Evolutionary conservation across 2,329 filamentous ascomycete genomes (phyloP).

Genomic region (Lachnellula arida): DNA sequence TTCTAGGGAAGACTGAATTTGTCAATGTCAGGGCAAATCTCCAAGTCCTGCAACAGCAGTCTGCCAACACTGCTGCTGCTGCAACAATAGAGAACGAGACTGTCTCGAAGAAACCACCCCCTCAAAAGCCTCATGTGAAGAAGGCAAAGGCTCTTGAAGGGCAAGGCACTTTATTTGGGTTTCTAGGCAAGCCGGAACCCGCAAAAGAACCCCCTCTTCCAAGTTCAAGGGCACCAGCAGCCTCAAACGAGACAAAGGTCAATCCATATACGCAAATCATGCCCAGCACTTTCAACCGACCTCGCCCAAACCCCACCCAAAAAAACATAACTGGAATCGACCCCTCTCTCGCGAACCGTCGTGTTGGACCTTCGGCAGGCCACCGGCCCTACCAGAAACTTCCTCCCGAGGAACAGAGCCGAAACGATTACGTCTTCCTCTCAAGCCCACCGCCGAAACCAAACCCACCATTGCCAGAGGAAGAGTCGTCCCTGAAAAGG

Average conservation of each 20-base stretch:
- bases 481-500: slow-evolving; percentile 7
- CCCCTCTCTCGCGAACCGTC: slow-evolving; percentile 21
- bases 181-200: slow-evolving; percentile 25
- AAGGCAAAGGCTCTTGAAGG: slow-evolving; percentile 14
- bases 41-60: slow-evolving; percentile 27
- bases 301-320: not conserved
- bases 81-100: slow-evolving; percentile 6
- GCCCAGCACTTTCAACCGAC: slow-evolving; percentile 6
- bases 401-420: slow-evolving; percentile 6
- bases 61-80: slow-evolving; percentile 22
- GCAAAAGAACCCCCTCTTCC: not conserved
- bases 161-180: slow-evolving; percentile 25
- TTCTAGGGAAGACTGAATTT: slow-evolving; percentile 20
- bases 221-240: not conserved
- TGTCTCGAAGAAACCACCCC: slow-evolving; percentile 1
- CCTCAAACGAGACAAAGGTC: not conserved
- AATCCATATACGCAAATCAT: not conserved
- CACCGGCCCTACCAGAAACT: slow-evolving; percentile 19
- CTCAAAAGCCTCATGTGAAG: not conserved
- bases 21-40: slow-evolving; percentile 29
- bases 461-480: slow-evolving; percentile 5
- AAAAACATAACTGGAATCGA: slow-evolving; percentile 11
- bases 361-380: slow-evolving; percentile 13
- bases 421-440: slow-evolving; percentile 29
- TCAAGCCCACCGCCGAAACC: slow-evolving; percentile 28